Evolutionary conservation across 176 grass and related monocot species (phyloP).

Genomic region (Triticum aestivum): IWGSC_CS_RefSeq_v2.1 NC_057798.1:273605003-273605502

Average conservation of each 20-base stretch:
- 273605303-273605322: conserved; percentile 23
- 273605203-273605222: conserved; percentile 21
- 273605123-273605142: conserved; percentile 33
- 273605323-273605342: conserved; percentile 12
- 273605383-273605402: conserved; percentile 18
- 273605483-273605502: conserved; percentile 52
- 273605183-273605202: conserved; percentile 21
- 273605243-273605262: conserved; percentile 35
- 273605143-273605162: conserved; percentile 18
- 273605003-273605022: not conserved
- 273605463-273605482: conserved; percentile 44
- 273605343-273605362: not conserved
- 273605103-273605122: conserved; percentile 4
- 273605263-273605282: conserved; percentile 19
- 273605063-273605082: not conserved
- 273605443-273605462: conserved; percentile 84
- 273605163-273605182: conserved; percentile 8
- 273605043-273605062: not conserved
- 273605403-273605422: conserved; percentile 99
- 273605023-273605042: not conserved
- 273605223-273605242: conserved; percentile 27
- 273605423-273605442: conserved; percentile 69
- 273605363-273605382: not conserved
- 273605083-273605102: not conserved
- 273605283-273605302: not conserved